These are phyloP conservation scores for Fusarium mundagurra DNA, from an alignment of 2,329 filamentous ascomycete species.

Conservation along the genomic window DNA sequence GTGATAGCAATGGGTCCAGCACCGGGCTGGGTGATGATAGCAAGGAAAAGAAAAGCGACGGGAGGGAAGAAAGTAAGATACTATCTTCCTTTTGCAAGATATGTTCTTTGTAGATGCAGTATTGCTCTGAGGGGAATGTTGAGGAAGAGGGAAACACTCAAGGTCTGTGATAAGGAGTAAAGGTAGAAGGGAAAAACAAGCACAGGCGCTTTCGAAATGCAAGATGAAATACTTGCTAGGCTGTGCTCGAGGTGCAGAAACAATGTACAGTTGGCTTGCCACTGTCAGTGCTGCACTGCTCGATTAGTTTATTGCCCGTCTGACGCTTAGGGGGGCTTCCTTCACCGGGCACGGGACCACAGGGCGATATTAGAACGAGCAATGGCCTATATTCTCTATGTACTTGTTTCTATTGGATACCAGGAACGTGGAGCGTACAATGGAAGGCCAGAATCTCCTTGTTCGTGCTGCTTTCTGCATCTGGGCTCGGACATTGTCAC, in stretches of 20 bases:
- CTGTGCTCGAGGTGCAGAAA: not conserved
- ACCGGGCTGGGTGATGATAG: not conserved
- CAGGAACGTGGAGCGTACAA: not conserved
- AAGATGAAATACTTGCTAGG: not conserved
- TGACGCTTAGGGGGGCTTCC: not conserved
- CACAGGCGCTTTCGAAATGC: not conserved
- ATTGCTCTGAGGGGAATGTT: not conserved
- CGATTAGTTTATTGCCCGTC: not conserved
- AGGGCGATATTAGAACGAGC: not conserved
- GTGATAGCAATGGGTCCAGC: not conserved
- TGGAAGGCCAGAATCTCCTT: not conserved
- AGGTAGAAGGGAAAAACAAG: not conserved
- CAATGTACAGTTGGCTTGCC: not conserved
- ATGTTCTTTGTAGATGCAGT: not conserved
- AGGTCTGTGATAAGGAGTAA: not conserved
- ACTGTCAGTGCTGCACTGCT: not conserved
- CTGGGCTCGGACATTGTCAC: not conserved
- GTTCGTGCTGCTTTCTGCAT: not conserved
- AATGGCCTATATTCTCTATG: not conserved
- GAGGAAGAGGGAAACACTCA: not conserved
- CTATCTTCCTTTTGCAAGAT: not conserved
- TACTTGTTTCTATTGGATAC: not conserved
- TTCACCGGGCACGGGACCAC: not conserved
- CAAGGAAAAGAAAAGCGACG: not conserved
- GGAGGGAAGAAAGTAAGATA: not conserved